A percentile compares a stretch with the other conserved stretches of the same genome.
Conservation (phyloP, 2,329 filamentous ascomycete genomes). For the Cytospora piceae region DNA sequence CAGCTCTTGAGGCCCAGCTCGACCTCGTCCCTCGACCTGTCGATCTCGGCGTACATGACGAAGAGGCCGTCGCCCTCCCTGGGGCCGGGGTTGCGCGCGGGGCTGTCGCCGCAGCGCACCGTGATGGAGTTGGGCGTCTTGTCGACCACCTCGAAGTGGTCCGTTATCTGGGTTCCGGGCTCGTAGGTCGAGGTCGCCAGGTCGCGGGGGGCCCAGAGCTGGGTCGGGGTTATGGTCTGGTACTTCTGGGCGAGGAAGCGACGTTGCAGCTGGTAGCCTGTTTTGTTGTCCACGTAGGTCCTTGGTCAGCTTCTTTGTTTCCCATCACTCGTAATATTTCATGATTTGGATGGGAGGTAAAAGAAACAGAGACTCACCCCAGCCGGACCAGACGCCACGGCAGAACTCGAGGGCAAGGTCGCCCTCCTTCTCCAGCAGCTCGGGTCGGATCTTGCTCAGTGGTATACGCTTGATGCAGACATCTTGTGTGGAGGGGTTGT, state of each 20-base stretch:
- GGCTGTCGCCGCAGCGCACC: conserved; percentile 68
- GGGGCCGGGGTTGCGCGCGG: conserved; percentile 54
- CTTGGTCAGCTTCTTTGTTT: neutral
- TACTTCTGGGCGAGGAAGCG: conserved; percentile 63
- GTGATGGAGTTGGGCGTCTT: conserved; percentile 64
- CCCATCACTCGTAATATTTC: neutral
- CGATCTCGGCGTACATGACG: conserved; percentile 63
- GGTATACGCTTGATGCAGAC: conserved; percentile 66
- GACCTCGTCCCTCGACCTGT: conserved; percentile 61
- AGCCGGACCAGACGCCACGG: conserved; percentile 68
- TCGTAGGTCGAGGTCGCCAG: conserved; percentile 62
- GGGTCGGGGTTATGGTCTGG: conserved; percentile 56
- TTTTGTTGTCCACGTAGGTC: neutral
- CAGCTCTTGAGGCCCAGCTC: conserved; percentile 68
- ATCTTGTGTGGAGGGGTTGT: conserved; percentile 67
- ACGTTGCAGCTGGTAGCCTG: conserved; percentile 63
- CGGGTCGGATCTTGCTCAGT: conserved; percentile 65
- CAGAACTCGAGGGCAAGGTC: conserved; percentile 67
- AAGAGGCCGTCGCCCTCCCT: conserved; percentile 69
- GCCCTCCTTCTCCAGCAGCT: conserved; percentile 63
- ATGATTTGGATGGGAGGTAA: neutral
- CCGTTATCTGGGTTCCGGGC: conserved; percentile 65
- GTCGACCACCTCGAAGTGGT: conserved; percentile 73
- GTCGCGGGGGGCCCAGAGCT: conserved; percentile 64
- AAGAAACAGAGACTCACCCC: conserved; percentile 52